phyloP scores from a whole-genome alignment of 2,329 filamentous ascomycete species.

The Teratosphaeriaceae sp. region DNA sequence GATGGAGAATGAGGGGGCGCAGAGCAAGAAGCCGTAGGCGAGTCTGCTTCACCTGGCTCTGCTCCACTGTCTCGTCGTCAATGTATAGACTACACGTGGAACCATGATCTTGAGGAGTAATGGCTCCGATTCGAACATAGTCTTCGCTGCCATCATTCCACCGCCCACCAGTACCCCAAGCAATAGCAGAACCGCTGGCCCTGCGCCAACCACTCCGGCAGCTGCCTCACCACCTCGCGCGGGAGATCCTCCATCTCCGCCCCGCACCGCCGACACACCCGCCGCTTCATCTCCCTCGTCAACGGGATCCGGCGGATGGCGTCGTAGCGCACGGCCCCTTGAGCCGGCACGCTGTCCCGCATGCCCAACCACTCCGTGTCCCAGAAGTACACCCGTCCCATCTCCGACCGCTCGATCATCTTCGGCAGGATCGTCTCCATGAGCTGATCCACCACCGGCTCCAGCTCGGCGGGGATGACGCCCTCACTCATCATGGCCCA shows the following conservation, averaged over 20 bases:
- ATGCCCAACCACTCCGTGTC: constrained; percentile 65
- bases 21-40: constrained; percentile 32
- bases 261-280: constrained; percentile 40
- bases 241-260: constrained; percentile 41
- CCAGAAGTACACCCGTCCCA: constrained; percentile 63
- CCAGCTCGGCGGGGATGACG: constrained; percentile 45
- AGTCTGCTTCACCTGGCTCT: no score
- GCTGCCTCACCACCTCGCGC: constrained; percentile 13
- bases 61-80: neutral
- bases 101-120: no score
- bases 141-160: no score
- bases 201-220: constrained; percentile 24
- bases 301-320: constrained; percentile 48
- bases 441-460: constrained; percentile 42
- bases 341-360: constrained; percentile 13
- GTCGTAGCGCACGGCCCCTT: constrained; percentile 49
- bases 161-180: constrained; percentile 21
- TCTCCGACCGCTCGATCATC: constrained; percentile 56
- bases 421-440: constrained; percentile 46
- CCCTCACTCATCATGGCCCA: constrained; percentile 48
- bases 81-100: neutral
- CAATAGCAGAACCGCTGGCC: constrained; percentile 27
- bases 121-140: no score
- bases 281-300: constrained; percentile 25
- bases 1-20: constrained; percentile 58